Conservation (phyloP, 495 filamentous ascomycete species). For the Astrocystis sublimbata region DNA sequence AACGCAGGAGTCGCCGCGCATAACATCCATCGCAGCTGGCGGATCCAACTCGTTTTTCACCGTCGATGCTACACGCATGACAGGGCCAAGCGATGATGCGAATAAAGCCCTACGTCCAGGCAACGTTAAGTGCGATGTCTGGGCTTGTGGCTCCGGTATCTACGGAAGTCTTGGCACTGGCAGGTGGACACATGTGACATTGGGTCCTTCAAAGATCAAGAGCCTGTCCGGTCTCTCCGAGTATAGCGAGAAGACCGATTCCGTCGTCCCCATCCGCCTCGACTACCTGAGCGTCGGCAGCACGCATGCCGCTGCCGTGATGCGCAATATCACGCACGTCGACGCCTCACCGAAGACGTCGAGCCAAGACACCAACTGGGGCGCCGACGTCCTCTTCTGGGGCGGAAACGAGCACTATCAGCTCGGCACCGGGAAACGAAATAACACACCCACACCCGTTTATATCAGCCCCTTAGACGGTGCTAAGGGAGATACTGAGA, state of each 20-base stretch:
- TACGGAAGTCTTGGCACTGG: conserved; percentile 80
- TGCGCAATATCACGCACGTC: conserved; percentile 75
- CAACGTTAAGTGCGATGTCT: conserved; percentile 69
- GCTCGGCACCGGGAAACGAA: conserved; percentile 86
- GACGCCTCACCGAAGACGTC: conserved; percentile 49
- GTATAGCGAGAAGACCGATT: conserved; percentile 72
- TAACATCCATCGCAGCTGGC: conserved; percentile 78
- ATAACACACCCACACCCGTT: conserved; percentile 68
- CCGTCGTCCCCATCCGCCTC: conserved; percentile 74
- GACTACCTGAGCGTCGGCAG: conserved; percentile 69
- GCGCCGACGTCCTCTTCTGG: conserved; percentile 87
- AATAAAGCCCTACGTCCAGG: conserved; percentile 34
- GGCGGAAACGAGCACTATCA: conserved; percentile 93
- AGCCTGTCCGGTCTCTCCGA: conserved; percentile 78
- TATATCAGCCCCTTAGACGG: conserved; percentile 78
- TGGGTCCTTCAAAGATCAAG: conserved; percentile 77
- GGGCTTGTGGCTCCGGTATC: conserved; percentile 84
- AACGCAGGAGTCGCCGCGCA: conserved; percentile 56
- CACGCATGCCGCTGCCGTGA: conserved; percentile 75
- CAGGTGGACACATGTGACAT: conserved; percentile 87
- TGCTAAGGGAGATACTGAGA: conserved; percentile 44
- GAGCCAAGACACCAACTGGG: conserved; percentile 72
- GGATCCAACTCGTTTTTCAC: conserved; percentile 84
- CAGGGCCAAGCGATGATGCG: conserved; percentile 48
- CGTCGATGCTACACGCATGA: conserved; percentile 66